phyloP scores from a whole-genome alignment of 2,329 filamentous ascomycete genomes.

The Alternaria sp. region DNA sequence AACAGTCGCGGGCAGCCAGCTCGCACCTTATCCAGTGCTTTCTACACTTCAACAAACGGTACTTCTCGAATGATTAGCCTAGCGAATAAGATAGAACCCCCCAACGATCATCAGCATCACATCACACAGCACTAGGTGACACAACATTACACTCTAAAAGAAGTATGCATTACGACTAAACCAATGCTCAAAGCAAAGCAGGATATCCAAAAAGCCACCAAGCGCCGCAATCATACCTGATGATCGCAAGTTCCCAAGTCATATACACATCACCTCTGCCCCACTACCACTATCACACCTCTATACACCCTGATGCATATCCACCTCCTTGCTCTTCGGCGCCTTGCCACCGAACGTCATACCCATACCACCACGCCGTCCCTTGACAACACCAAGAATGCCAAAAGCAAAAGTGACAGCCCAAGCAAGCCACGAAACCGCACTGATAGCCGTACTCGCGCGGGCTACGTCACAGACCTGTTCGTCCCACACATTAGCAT shows the following conservation, averaged over 20 bases:
- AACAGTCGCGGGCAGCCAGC: too few relatives aligned
- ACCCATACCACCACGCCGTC: constrained; percentile 7
- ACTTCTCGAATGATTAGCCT: too few relatives aligned
- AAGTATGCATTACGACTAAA: background rate
- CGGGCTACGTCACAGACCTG: constrained; percentile 65
- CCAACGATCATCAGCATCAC: background rate
- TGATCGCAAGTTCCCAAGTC: constrained; percentile 12
- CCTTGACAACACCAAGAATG: constrained; percentile 42
- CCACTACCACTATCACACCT: too few relatives aligned
- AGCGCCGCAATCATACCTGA: constrained; percentile 29
- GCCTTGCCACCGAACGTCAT: constrained; percentile 19
- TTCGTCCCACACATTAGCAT: background rate
- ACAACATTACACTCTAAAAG: background rate
- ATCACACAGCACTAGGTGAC: background rate
- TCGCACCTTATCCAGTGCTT: too few relatives aligned
- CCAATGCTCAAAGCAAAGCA: constrained; percentile 1
- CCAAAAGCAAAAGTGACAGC: constrained; percentile 49
- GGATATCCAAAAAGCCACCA: constrained; percentile 4
- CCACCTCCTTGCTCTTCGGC: constrained; percentile 32
- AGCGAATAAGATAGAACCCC: too few relatives aligned
- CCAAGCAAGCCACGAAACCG: constrained; percentile 64
- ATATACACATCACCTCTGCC: background rate
- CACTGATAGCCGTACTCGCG: constrained; percentile 70
- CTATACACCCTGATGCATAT: constrained; percentile 52
- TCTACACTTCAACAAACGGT: too few relatives aligned